Evolutionary conservation across 2,329 filamentous ascomycete genomes (phyloP).

Genomic region (Fusarium secorum): DNA sequence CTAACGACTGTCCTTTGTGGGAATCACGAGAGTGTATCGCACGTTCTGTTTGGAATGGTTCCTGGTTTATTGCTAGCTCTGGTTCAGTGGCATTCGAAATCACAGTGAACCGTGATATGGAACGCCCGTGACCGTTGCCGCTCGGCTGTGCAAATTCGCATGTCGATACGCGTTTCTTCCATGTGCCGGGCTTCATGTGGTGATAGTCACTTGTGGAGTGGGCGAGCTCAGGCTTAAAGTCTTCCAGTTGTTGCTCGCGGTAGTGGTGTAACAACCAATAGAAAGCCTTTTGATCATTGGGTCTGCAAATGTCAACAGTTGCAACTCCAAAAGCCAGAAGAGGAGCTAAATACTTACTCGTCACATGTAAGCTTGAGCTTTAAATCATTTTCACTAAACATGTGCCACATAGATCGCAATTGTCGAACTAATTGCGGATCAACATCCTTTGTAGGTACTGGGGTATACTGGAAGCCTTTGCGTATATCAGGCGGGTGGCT

Average conservation of each 20-base stretch:
- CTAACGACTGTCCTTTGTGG: slow-evolving; percentile 68
- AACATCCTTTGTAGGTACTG: slow-evolving; percentile 70
- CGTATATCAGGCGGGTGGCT: slow-evolving; percentile 64
- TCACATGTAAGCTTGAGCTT: slow-evolving; percentile 71
- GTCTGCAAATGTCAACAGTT: slow-evolving; percentile 55
- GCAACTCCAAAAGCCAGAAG: not conserved
- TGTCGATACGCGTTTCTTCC: slow-evolving; percentile 68
- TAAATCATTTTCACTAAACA: slow-evolving; percentile 76
- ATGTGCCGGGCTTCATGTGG: slow-evolving; percentile 68
- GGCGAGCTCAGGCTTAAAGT: slow-evolving; percentile 81
- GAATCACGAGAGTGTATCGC: slow-evolving; percentile 51
- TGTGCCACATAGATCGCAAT: slow-evolving; percentile 90
- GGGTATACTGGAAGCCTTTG: slow-evolving; percentile 68
- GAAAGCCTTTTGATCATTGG: slow-evolving; percentile 92
- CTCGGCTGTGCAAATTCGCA: slow-evolving; percentile 63
- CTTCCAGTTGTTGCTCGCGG: slow-evolving; percentile 83
- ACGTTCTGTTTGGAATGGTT: slow-evolving; percentile 80
- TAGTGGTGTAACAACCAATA: slow-evolving; percentile 87
- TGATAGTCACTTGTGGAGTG: slow-evolving; percentile 93
- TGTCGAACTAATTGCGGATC: slow-evolving; percentile 85
- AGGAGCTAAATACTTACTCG: slow-evolving; percentile 59
- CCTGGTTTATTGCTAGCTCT: slow-evolving; percentile 68
- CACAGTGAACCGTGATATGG: slow-evolving; percentile 69
- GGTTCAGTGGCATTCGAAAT: slow-evolving; percentile 68
- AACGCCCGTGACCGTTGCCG: slow-evolving; percentile 58